Evolutionary conservation across 2,329 filamentous ascomycete genomes (phyloP).

Genomic region (Penicillium corylophilum): DNA sequence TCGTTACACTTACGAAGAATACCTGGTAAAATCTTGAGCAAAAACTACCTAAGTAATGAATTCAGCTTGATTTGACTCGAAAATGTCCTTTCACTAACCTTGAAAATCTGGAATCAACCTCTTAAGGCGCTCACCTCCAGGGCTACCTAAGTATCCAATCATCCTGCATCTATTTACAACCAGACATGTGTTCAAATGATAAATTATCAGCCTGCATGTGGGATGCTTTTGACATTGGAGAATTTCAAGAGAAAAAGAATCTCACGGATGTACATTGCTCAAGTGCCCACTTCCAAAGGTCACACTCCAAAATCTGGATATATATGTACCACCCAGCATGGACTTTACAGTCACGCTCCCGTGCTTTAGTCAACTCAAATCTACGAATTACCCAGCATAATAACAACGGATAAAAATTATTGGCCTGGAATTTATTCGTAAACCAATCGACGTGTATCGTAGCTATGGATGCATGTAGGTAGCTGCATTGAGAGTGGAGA

Average conservation of each 20-base stretch:
- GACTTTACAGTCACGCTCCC: background rate
- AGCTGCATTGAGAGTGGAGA: background rate
- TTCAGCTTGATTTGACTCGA: too few relatives aligned
- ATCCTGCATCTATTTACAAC: too few relatives aligned
- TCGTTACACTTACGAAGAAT: background rate
- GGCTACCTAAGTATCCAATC: too few relatives aligned
- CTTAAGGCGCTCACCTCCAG: too few relatives aligned
- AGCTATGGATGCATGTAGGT: background rate
- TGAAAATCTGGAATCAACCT: too few relatives aligned
- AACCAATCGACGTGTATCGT: background rate
- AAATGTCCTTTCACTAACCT: too few relatives aligned
- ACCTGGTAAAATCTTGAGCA: background rate
- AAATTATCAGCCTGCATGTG: too few relatives aligned
- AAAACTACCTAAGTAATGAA: background rate
- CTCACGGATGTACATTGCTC: too few relatives aligned
- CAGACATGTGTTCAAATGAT: too few relatives aligned
- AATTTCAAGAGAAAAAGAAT: too few relatives aligned
- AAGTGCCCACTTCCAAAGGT: too few relatives aligned
- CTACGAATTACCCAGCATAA: background rate
- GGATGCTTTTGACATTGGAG: too few relatives aligned
- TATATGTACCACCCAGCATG: background rate
- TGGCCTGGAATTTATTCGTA: background rate
- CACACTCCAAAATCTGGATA: background rate
- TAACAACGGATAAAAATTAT: background rate
- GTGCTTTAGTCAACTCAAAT: background rate